phyloP scores from a whole-genome alignment of 2,329 filamentous ascomycete species.

The Diplocarpon rosae region DNA sequence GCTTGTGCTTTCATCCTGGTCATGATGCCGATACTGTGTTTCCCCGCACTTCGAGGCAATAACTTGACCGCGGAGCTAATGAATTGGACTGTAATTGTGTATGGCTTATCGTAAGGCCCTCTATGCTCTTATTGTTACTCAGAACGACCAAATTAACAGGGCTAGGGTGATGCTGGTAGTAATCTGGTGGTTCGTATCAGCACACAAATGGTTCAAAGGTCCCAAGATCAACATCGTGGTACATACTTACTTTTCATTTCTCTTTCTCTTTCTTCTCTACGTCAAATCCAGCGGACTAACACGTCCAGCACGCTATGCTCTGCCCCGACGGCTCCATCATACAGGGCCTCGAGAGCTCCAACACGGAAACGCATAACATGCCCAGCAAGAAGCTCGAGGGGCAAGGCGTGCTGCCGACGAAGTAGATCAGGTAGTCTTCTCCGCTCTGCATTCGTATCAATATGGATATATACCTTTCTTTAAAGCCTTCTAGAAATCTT shows the following conservation, averaged over 20 bases:
- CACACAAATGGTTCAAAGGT: constrained; percentile 55
- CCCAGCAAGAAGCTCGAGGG: constrained; percentile 14
- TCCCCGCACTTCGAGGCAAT: constrained; percentile 43
- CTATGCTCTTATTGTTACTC: background rate
- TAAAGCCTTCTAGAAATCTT: too few relatives aligned
- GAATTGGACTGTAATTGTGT: constrained; percentile 57
- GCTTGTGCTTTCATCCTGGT: constrained; percentile 48
- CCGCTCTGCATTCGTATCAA: too few relatives aligned
- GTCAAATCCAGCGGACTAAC: constrained; percentile 9
- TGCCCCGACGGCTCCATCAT: constrained; percentile 19
- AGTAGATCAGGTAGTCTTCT: constrained; percentile 6
- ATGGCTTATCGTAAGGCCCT: constrained; percentile 37
- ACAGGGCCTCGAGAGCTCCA: constrained; percentile 18
- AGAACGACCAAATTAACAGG: too few relatives aligned
- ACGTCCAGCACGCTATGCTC: constrained; percentile 23
- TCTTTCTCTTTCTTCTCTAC: background rate
- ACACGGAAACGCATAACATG: constrained; percentile 7
- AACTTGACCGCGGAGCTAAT: constrained; percentile 41
- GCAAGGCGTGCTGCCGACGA: constrained; percentile 9
- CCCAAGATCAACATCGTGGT: constrained; percentile 50
- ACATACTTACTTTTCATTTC: constrained; percentile 1
- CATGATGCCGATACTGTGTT: constrained; percentile 56
- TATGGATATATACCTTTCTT: too few relatives aligned
- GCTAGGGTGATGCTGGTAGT: constrained; percentile 38
- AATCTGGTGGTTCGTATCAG: constrained; percentile 50